Evolutionary conservation across 2,329 filamentous ascomycete genomes (phyloP), one percentile per base, ranked within the genome.

Genomic region (Metarhizium rileyi): DNA sequence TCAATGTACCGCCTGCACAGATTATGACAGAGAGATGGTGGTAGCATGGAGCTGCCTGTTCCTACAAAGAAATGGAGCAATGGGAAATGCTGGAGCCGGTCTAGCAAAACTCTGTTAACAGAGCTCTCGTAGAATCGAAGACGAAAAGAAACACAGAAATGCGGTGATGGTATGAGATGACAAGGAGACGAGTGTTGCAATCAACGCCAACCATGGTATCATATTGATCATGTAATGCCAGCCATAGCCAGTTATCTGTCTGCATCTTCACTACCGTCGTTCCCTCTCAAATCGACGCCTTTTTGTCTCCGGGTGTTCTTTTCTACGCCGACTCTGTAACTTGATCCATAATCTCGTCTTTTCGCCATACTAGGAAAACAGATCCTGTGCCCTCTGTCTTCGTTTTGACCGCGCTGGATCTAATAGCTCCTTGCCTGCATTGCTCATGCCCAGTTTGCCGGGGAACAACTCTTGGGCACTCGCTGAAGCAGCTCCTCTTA

Each of bases 401-500:
- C 65, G 63, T 85, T 86, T 55, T 55, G 63, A 47, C 45, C 60
- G 56, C 23, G 56, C 25, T 81, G 60, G 54, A 70, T 80, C 52
- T 58, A 89, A 86, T 16, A 88, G 65, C 61, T 90, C 86, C 65
- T 86, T 88, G 46, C 79, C 80, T 2, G 75, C 67, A 60, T 87
- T 87, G 40, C 47, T 54, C n/a, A 54, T 55, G 25, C 70, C 72
- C 42, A 81, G 77, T 55, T 80, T 84, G 16, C 74, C 73, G 0
- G 85, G 85, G 57, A 89, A 89, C 20, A 90, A 64, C 63, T 90
- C 86, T 55, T 78, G 83, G 59, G 71, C 57, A 67, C 70, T 67
- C 2, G 63, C 57, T 5, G 42, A 38, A 20, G 66, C 65, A 10
- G 79, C 80, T 2, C 85, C 86, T 61, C 86, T 88, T 63, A 89